Conservation (phyloP, 495 filamentous ascomycete species). For the Gamarada debralockiae region DNA sequence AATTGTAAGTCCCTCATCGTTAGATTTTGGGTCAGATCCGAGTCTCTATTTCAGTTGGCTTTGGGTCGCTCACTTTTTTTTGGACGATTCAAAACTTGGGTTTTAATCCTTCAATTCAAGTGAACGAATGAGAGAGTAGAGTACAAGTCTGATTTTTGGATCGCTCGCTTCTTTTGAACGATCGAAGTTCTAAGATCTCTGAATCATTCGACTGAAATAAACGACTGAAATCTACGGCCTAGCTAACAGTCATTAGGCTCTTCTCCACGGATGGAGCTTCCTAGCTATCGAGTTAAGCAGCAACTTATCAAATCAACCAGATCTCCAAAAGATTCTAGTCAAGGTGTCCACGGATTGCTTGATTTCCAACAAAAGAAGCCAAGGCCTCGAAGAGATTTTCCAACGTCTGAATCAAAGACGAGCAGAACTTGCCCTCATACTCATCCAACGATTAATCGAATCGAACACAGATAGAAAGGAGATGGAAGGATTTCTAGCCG, state of each 20-base stretch:
- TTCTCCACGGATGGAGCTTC: conserved; percentile 86
- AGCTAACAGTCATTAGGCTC: conserved; percentile 48
- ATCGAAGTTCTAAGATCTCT: too few relatives aligned
- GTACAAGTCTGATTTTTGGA: too few relatives aligned
- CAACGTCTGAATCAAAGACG: conserved; percentile 64
- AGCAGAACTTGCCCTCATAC: conserved; percentile 68
- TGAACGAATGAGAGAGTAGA: too few relatives aligned
- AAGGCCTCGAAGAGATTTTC: conserved; percentile 69
- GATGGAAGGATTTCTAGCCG: conserved; percentile 56
- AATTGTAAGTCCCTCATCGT: conserved; percentile 55
- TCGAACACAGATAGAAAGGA: conserved; percentile 55
- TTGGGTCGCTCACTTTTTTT: too few relatives aligned
- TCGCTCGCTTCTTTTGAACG: too few relatives aligned
- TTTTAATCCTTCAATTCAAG: too few relatives aligned
- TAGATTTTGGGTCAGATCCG: too few relatives aligned
- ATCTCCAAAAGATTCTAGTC: conserved; percentile 61
- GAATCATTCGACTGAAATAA: too few relatives aligned
- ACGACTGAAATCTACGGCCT: too few relatives aligned
- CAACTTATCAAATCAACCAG: conserved; percentile 55
- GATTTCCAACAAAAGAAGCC: conserved; percentile 59
- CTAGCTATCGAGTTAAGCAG: conserved; percentile 79
- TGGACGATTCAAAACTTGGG: too few relatives aligned
- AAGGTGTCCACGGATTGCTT: conserved; percentile 71
- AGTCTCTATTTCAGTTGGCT: neutral
- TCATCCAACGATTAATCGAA: conserved; percentile 72